Conservation (phyloP, 805 yeast genomes). For the Wickerhamiella brachini region DNA sequence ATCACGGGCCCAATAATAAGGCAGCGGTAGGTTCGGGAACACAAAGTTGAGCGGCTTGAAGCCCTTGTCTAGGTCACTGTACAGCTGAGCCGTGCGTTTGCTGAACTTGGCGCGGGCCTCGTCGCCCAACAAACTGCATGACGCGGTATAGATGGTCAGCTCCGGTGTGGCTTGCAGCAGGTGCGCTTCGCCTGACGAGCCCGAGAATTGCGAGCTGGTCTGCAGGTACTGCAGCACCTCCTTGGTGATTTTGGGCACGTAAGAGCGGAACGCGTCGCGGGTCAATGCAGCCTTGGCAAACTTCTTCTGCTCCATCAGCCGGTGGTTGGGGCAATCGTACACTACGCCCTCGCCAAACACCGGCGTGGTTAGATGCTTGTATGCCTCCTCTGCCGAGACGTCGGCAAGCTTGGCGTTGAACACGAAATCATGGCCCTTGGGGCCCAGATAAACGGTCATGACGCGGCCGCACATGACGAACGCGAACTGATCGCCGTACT, state of each 20-base stretch:
- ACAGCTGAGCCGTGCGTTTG: slow-evolving; percentile 69
- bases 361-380: slow-evolving; percentile 95
- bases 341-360: slow-evolving; percentile 96
- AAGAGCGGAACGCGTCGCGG: slow-evolving; percentile 63
- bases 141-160: slow-evolving; percentile 91
- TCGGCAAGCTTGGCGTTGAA: slow-evolving; percentile 79
- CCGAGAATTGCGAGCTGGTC: slow-evolving; percentile 23
- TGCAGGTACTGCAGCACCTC: slow-evolving; percentile 60
- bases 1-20: slow-evolving; percentile 74
- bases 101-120: slow-evolving; percentile 78
- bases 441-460: slow-evolving; percentile 94
- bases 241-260: slow-evolving; percentile 77
- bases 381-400: slow-evolving; percentile 94
- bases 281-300: slow-evolving; percentile 86
- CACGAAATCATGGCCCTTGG: slow-evolving; percentile 94
- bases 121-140: slow-evolving; percentile 79
- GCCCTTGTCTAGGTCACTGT: slow-evolving; percentile 88
- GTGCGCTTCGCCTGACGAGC: slow-evolving; percentile 19
- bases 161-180: slow-evolving; percentile 85
- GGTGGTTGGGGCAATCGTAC: slow-evolving; percentile 87
- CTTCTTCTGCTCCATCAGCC: slow-evolving; percentile 96
- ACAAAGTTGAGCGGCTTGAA: slow-evolving; percentile 93
- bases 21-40: slow-evolving; percentile 85
- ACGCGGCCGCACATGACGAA: slow-evolving; percentile 78
- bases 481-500: slow-evolving; percentile 88